Evolutionary conservation across 192 early-diverging fungal genomes (phyloP).

Genomic region (Thoreauomyces humboldtii): DNA sequence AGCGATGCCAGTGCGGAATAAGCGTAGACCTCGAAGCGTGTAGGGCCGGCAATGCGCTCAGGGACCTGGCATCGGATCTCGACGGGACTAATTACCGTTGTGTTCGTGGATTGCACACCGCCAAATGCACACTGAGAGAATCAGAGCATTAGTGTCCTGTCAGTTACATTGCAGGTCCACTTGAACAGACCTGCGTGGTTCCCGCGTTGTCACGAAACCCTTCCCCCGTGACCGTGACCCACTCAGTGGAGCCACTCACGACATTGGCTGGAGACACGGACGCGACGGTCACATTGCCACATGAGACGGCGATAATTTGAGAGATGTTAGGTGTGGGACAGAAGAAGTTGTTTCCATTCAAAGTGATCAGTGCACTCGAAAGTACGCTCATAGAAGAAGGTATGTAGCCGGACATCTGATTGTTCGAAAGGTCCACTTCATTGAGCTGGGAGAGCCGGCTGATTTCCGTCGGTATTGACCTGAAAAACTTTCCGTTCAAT

Average conservation of each 20-base stretch:
- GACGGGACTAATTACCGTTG: neutral
- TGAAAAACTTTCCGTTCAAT: too few species aligned
- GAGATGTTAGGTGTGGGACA: conserved; percentile 19
- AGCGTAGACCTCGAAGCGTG: neutral
- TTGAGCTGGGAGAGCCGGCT: conserved; percentile 7
- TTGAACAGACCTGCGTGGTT: too few species aligned
- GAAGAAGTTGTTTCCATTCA: conserved; percentile 20
- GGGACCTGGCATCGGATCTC: conserved; percentile 6
- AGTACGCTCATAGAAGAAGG: neutral
- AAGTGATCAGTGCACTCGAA: neutral
- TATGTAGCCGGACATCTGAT: conserved; percentile 14
- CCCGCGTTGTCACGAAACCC: neutral
- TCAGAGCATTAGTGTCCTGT: too few species aligned
- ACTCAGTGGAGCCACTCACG: neutral
- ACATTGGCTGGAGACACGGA: conserved; percentile 7
- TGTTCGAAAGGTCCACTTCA: conserved; percentile 14
- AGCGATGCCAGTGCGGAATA: conserved; percentile 8
- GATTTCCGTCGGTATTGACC: neutral
- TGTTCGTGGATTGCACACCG: neutral
- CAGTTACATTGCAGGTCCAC: too few species aligned
- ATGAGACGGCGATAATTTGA: conserved; percentile 11
- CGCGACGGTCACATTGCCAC: conserved; percentile 10
- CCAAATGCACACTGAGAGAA: conserved; percentile 26
- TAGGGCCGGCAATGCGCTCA: neutral
- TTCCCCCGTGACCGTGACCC: conserved; percentile 4